Base-by-base conservation (phyloP, 2,329 filamentous ascomycete genomes). In the Lasiodiplodia hormozganensis region DNA sequence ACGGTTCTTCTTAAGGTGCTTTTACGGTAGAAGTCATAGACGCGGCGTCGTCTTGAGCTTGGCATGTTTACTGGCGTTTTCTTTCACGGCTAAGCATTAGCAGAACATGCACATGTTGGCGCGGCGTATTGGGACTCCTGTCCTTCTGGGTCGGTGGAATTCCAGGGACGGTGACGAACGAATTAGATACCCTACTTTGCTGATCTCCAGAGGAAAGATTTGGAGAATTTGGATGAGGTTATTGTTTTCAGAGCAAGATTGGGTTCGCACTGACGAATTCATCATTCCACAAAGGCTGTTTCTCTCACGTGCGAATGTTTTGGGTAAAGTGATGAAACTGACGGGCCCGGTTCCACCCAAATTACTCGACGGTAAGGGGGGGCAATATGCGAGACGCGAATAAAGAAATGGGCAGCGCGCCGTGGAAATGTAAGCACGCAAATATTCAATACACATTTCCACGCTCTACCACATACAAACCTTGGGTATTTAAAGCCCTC, bases 141-240 rank as follows among this genome's bases (percentile, higher is more conserved):
- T 49, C 34, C 23, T 64, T 31, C 47, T 64, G 60, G 60, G 60
- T 52, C 31, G 60, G 47, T 12, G 60, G 60, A 38, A 38, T n/a
- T 52, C 28, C 23, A 28, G 53, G 43, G 65, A 51, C 38, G 54
- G 58, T 53, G 65, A 67, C 47, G 38, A 60, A 60, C 65, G 65
- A 67, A 36, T 67, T 67, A 67, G 65, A 67, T 67, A 67, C 65
- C 65, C 65, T 67, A 52, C 47, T 64, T 49, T 28, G 47, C 47
- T 52, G 21, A 62, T 52, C 60, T 64, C 47, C 60, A 52, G 31
- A 38, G n/a, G 60, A 25, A 43, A 38, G 10, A 52, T 38, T 52
- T 52, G 60, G 47, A 52, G 43, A 7, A 51, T 25, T n/a, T 64
- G 60, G n/a, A 38, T 28, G 47, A 64, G 60, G n/a, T 12, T 23